A percentile compares a stretch with the other conserved stretches of the same genome.
Conservation (phyloP, 805 yeast genomes). For the Yarrowia sp. region DNA sequence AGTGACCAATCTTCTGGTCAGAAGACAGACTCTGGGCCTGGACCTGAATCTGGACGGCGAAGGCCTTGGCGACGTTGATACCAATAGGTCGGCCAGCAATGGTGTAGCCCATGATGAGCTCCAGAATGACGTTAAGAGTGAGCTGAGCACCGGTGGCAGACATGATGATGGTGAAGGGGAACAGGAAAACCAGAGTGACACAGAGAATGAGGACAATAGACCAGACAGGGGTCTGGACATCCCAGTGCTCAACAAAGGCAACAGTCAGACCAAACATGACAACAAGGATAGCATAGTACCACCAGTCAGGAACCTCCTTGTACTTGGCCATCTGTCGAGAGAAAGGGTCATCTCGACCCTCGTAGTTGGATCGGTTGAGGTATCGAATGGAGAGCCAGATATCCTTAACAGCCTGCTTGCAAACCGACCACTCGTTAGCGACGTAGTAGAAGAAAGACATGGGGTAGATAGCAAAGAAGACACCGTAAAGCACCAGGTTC, state of each 20-base stretch:
- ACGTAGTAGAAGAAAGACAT: slow-evolving; percentile 51
- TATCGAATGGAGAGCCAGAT: slow-evolving; percentile 15
- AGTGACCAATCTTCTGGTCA: slow-evolving; percentile 52
- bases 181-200: slow-evolving; percentile 53
- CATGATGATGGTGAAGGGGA: slow-evolving; percentile 59
- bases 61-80: slow-evolving; percentile 50
- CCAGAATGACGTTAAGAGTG: slow-evolving; percentile 62
- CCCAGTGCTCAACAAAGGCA: slow-evolving; percentile 41
- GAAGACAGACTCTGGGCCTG: slow-evolving; percentile 63
- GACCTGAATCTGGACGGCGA: slow-evolving; percentile 46
- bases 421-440: slow-evolving; percentile 45
- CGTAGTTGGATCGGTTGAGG: slow-evolving; percentile 39
- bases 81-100: slow-evolving; percentile 62
- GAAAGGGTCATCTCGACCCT: slow-evolving; percentile 46
- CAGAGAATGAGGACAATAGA: slow-evolving; percentile 57
- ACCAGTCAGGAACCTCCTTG: slow-evolving; percentile 54
- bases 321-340: slow-evolving; percentile 50
- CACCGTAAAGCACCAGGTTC: slow-evolving; percentile 51
- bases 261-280: slow-evolving; percentile 45
- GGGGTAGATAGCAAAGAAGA: slow-evolving; percentile 52
- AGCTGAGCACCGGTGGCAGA: slow-evolving; percentile 58
- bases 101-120: slow-evolving; percentile 63
- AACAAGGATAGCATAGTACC: slow-evolving; percentile 48
- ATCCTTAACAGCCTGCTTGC: slow-evolving; percentile 25
- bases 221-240: slow-evolving; percentile 46